Base-by-base conservation (phyloP, 2,329 filamentous ascomycete species). In the Curvularia hawaiiensis region DNA sequence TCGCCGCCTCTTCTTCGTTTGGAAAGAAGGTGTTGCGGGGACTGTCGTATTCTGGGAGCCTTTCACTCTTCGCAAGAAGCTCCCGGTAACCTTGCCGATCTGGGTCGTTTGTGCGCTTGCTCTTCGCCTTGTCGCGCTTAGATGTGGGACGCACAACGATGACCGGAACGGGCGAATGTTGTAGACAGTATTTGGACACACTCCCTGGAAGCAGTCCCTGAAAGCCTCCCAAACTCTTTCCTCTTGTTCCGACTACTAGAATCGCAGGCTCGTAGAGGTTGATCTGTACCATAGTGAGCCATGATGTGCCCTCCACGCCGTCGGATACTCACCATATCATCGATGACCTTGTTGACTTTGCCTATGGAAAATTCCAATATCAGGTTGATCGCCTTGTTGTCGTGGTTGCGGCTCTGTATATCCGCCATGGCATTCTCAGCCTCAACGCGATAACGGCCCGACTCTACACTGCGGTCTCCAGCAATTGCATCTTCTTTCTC, bases 121-220 rank as follows among this genome's bases (percentile, higher is more conserved):
- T 84, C 78, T 95, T 96, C 79, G 96, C 96, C 78, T 95, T 95
- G 71, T 91, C 86, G 20, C 93, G 89, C 79, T 96, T 96, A 60
- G 90, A 90, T 31, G 89, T 90, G 35, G 93, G 92, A 4, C 93
- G 86, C 10, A 97, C 93, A 31, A 97, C 93, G 30, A 97, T 93
- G 8, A 97, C 93, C 1, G 93, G 93, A 1, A 97, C 91, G 0
- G 93, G 92, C 1, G 91, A 96, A 74, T 96, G 93, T 73, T 97
- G 93, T 12, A 97, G 83, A 70, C 93, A 97, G 78, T 97, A 97
- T 73, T 97, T 97, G 26, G 91, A 96, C 44, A 97, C 93, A 0
- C 90, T 95, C 62, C 92, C 95, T 48, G 91, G 91, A 41, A 97
- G 85, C 30, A 97, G 81, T 47, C 91, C 91, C 73, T 96, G 92